Conservation (phyloP, 1,139 yeast species). For the Yamadazyma blattariae region DNA sequence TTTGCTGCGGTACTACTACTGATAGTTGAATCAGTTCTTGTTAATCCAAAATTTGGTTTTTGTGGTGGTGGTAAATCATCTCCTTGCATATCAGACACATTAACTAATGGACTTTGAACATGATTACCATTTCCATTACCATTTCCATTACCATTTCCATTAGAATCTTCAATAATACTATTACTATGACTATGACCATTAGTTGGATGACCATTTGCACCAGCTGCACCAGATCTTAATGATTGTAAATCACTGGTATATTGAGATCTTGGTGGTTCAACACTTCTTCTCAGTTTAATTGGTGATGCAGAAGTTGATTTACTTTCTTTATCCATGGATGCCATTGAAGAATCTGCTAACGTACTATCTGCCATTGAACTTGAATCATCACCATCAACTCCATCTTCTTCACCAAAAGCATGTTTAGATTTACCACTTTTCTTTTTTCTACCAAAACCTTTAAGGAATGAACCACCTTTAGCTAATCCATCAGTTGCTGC, state of each 20-base stretch:
- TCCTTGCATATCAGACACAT: conserved; percentile 31
- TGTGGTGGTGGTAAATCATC: conserved; percentile 44
- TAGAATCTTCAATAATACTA: not conserved
- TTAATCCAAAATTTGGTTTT: conserved; percentile 23
- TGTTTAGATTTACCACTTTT: conserved; percentile 14
- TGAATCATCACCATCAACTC: conserved; percentile 2
- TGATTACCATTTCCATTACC: not conserved
- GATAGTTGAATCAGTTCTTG: conserved; percentile 15
- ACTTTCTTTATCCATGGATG: conserved; percentile 2
- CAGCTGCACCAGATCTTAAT: conserved; percentile 19
- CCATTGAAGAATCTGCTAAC: too few relatives aligned
- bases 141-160: not conserved
- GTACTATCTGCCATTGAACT: not conserved
- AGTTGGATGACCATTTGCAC: not conserved
- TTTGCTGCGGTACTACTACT: conserved; percentile 30
- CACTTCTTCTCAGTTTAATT: conserved; percentile 5
- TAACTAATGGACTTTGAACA: not conserved
- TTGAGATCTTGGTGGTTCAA: conserved; percentile 10
- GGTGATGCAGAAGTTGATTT: conserved; percentile 4
- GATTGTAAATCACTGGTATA: conserved; percentile 23
- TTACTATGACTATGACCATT: not conserved
- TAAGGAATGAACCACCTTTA: conserved; percentile 42
- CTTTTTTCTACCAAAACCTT: conserved; percentile 29
- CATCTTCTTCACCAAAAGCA: not conserved
- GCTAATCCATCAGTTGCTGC: conserved; percentile 43